phyloP scores from a whole-genome alignment of 352 stramenopile species.

The Pythium volutum region DNA sequence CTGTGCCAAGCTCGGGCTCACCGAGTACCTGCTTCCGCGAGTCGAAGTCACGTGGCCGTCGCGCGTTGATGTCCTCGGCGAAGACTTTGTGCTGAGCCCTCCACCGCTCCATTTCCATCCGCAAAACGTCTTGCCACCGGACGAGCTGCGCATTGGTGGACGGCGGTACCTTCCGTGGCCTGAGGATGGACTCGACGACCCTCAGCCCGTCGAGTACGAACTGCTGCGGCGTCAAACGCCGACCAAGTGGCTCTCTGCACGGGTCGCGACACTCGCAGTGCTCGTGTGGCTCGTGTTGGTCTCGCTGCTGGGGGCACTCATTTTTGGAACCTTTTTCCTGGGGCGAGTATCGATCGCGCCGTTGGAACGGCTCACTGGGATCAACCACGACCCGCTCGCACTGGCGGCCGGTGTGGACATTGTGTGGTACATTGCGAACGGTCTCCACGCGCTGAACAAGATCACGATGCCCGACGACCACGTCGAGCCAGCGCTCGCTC shows the following conservation, averaged over 20 bases:
- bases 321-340: slow-evolving; percentile 71
- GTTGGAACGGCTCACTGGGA: slow-evolving; percentile 65
- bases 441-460: slow-evolving; percentile 52
- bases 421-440: slow-evolving; percentile 70
- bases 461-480: slow-evolving; percentile 59
- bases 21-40: slow-evolving; percentile 68
- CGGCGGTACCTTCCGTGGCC: slow-evolving; percentile 81
- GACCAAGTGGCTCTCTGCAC: slow-evolving; percentile 42
- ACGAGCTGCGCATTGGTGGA: slow-evolving; percentile 66
- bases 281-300: slow-evolving; percentile 66
- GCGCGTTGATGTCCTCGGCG: background rate
- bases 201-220: slow-evolving; percentile 64
- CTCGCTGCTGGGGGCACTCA: slow-evolving; percentile 45
- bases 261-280: slow-evolving; percentile 47
- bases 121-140: slow-evolving; percentile 56
- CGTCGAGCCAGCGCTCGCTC: slow-evolving; percentile 51
- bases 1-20: slow-evolving; percentile 59
- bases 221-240: slow-evolving; percentile 54
- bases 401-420: slow-evolving; percentile 74
- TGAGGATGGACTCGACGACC: slow-evolving; percentile 76
- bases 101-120: slow-evolving; percentile 83
- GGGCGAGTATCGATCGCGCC: slow-evolving; percentile 64
- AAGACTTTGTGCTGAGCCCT: slow-evolving; percentile 47
- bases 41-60: slow-evolving; percentile 29
- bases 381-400: slow-evolving; percentile 71